Base-by-base conservation (phyloP, 805 yeast genomes). In the Cyberlindnera nakhonratchasimensis region DNA sequence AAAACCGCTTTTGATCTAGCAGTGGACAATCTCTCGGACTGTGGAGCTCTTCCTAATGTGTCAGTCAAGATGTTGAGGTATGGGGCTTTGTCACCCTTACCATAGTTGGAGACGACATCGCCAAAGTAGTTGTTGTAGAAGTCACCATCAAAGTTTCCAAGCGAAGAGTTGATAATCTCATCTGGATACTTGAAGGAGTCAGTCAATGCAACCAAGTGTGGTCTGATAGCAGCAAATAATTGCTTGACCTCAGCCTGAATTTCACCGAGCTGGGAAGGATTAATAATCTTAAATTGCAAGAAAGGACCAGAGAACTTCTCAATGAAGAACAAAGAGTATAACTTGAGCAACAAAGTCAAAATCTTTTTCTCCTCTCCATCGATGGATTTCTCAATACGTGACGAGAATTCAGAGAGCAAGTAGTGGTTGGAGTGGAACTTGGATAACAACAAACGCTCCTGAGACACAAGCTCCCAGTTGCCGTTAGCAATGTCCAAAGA, bases 141-240 rank as follows among this genome's bases (percentile, higher is more conserved):
- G 61, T 89, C 82, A 45, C 96, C 96, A 54, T 85, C 80, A 64
- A 74, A 82, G 43, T 71, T 73, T 35, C 96, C 97, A 44, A 89
- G 74, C 5, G 93, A 81, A 0, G 96, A 80, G 62, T 88, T 86
- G 58, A 89, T 73, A 67, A 84, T 76, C 60, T 74, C 82, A 65
- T 89, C 96, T 30, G 87, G 79, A 49, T 84, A 73, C 64, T 83
- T 79, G 71, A 89, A 89, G 1, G 95, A 75, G 64, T 89, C 97
- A 5, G 95, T 84, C 54, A 86, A 70, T 1, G 85, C 83, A 61
- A 87, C 78, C 41, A 83, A 85, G 55, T 83, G 79, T 23, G 78
- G 75, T 62, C 96, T 72, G 30, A 83, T 59, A 20, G 65, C 66
- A 20, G 68, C 62, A 49, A 83, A 65, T 48, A 80, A 59, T 37